Base-by-base conservation (phyloP, 768 basidiomycete genomes). In the Cystobasidium tubakii region DNA sequence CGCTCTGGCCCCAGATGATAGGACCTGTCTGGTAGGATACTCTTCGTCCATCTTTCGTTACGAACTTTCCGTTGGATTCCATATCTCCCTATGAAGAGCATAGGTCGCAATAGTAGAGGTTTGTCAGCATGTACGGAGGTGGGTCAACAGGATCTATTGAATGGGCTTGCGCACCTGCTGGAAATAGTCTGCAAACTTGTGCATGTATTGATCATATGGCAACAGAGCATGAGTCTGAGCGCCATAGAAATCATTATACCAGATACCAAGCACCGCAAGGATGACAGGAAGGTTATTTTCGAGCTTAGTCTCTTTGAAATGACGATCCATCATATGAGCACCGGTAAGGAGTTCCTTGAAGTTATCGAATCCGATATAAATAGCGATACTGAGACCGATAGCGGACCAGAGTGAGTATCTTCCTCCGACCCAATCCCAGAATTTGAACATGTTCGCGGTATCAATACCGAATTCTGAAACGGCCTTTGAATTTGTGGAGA, bases 371-470 rank as follows among this genome's bases (percentile, higher is more conserved):
- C 96, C 96, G 78, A 98, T 90, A 57, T 88, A 89, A 64, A 98
- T 84, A 44, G 91, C 90, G 82, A 99, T 98, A 55, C 91, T 90
- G 74, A 98, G 85, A 74, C 96, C 96, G 78, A 99, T 97, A 34
- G 96, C 95, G 75, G 91, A 93, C 95, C 96, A 98, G 76, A 99
- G 85, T 78, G 90, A 92, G 86, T 99, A 99, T 76, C 95, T 87
- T 31, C 96, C 96, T 75, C 96, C 96, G 76, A 99, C 96, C 96
- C 96, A 99, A 83, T 98, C 96, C 95, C 95, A 99, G 87, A 99
- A 98, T 81, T 90, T 88, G 87, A 99, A 99, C 94, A 99, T 99
- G 84, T 97, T 97, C 77, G 86, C 85, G 74, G 88, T 82, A 57
- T 89, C 85, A 79, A 99, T 99, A 50, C 96, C 96, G 79, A 99